phyloP scores from a whole-genome alignment of 1,284 basidiomycete genomes.

The Xerocomus cyaneibrunnescens region DNA sequence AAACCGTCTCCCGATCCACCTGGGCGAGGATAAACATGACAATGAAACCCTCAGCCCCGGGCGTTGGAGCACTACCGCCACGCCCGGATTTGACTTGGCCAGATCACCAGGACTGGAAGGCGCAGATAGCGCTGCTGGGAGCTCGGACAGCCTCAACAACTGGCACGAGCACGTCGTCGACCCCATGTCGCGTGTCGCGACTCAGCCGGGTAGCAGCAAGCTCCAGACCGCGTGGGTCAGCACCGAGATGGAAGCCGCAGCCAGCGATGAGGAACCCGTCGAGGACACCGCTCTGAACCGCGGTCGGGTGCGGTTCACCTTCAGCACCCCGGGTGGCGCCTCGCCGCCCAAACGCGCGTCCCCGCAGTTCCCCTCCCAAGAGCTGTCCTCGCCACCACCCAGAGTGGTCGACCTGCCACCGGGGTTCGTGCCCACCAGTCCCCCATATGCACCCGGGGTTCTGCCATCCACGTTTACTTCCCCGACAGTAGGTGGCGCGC shows the following conservation, averaged over 20 bases:
- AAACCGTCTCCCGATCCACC: constrained; percentile 24
- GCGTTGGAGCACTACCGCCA: constrained; percentile 63
- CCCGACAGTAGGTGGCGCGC: constrained; percentile 1
- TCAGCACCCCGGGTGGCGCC: constrained; percentile 1
- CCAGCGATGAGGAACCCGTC: constrained; percentile 20
- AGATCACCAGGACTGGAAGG: constrained; percentile 9
- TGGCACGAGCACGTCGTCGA: constrained; percentile 29
- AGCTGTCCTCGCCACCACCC: constrained; percentile 13
- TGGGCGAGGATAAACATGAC: constrained; percentile 24
- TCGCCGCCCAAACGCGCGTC: constrained; percentile 18
- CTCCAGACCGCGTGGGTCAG: constrained; percentile 31
- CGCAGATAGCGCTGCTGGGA: constrained; percentile 8
- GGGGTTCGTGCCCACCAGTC: constrained; percentile 26
- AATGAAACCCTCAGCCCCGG: constrained; percentile 46
- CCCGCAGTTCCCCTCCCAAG: constrained; percentile 11
- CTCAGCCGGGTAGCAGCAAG: constrained; percentile 6
- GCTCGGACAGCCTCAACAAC: constrained; percentile 21
- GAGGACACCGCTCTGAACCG: constrained; percentile 19
- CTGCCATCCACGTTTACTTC: constrained; percentile 10
- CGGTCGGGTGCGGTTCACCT: constrained; percentile 18
- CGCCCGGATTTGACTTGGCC: constrained; percentile 47
- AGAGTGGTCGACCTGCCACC: constrained; percentile 23
- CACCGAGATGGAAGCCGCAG: constrained; percentile 27
- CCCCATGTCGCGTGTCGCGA: constrained; percentile 10
- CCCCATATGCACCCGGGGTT: background rate